phyloP scores from a whole-genome alignment of 441 rosid species.

The Rhodomyrtus psidioides region DNA sequence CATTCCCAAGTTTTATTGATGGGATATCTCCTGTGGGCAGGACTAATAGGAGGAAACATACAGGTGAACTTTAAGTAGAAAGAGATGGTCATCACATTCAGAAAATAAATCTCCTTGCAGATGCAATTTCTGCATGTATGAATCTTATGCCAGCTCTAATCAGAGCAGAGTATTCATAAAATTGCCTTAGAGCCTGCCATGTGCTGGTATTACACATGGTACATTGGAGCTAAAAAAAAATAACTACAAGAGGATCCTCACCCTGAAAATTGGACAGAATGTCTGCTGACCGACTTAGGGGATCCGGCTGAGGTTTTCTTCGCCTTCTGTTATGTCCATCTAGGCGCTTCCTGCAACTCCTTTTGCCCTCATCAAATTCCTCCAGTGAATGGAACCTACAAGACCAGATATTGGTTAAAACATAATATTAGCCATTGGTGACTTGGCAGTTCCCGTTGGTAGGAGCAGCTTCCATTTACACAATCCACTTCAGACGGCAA shows the following conservation, averaged over 20 bases:
- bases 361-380: conserved; percentile 85
- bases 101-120: neutral
- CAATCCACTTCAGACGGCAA: neutral
- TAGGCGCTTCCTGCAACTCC: conserved; percentile 94
- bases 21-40: neutral
- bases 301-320: conserved; percentile 72
- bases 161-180: neutral
- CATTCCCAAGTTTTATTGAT: neutral
- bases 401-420: neutral
- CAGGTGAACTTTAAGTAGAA: neutral
- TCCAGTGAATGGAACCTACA: conserved; percentile 72
- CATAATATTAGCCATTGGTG: neutral
- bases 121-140: neutral
- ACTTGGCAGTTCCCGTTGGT: neutral
- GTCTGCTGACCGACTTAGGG: conserved; percentile 26
- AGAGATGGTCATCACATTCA: neutral
- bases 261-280: conserved; percentile 40
- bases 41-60: neutral
- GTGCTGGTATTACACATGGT: neutral
- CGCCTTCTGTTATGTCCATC: conserved; percentile 82
- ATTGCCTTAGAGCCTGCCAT: neutral
- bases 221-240: conserved; percentile 1
- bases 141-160: neutral
- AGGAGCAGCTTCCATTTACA: neutral
- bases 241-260: conserved; percentile 11